Evolutionary conservation across 2,329 filamentous ascomycete genomes (phyloP).

Genomic region (Teratosphaeria gauchensis): DNA sequence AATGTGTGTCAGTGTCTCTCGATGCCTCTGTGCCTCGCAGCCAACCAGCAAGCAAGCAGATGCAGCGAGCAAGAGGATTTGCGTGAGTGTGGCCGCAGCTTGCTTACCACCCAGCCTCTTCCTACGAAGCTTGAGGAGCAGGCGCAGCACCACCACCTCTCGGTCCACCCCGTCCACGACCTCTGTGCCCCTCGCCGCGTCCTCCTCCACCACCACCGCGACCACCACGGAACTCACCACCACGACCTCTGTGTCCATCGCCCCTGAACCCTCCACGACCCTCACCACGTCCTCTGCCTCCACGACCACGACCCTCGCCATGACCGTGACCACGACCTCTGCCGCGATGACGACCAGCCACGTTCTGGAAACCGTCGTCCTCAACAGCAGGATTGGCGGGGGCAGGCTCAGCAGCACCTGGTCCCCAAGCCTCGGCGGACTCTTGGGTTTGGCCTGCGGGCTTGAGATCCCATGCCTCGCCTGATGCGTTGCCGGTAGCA

Average conservation of each 20-base stretch:
- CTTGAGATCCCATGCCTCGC: constrained; percentile 23
- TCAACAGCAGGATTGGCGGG: constrained; percentile 15
- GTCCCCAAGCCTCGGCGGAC: not conserved
- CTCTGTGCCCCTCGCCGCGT: constrained; percentile 13
- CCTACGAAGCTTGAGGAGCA: not conserved
- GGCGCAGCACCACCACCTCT: not conserved
- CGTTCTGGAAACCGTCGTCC: constrained; percentile 63
- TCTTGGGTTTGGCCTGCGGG: constrained; percentile 35
- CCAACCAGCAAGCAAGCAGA: not conserved
- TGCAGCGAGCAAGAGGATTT: not conserved
- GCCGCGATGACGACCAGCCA: constrained; percentile 29
- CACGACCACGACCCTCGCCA: constrained; percentile 28
- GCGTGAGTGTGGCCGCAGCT: not conserved
- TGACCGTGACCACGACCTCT: constrained; percentile 16
- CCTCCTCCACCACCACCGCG: constrained; percentile 13
- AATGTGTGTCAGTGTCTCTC: not conserved
- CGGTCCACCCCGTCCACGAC: constrained; percentile 5
- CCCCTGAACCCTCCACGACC: constrained; percentile 17
- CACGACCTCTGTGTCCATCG: constrained; percentile 15
- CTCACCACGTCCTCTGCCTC: constrained; percentile 36
- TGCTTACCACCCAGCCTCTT: not conserved
- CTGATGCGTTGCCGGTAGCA: constrained; percentile 20
- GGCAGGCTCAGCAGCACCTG: constrained; percentile 6
- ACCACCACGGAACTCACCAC: constrained; percentile 14
- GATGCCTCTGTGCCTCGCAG: not conserved